phyloP scores from a whole-genome alignment of 2,329 filamentous ascomycete genomes.

The Hypoxylon sp. region DNA sequence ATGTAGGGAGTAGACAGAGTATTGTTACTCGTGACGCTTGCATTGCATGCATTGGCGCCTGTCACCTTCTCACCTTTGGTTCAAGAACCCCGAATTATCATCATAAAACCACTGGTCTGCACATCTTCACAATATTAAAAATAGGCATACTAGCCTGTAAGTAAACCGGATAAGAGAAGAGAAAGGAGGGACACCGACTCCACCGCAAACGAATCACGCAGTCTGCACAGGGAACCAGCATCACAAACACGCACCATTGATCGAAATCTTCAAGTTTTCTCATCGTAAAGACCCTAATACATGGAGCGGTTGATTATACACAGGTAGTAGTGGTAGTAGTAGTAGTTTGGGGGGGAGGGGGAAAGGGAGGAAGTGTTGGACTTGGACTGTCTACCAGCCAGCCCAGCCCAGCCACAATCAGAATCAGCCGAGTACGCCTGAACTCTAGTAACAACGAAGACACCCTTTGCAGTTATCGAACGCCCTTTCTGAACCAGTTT shows the following conservation, averaged over 20 bases:
- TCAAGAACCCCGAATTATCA: background rate
- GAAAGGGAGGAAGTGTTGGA: background rate
- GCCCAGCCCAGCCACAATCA: constrained; percentile 1
- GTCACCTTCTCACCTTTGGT: background rate
- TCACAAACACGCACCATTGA: background rate
- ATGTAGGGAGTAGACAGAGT: background rate
- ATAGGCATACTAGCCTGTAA: background rate
- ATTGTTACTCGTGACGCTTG: background rate
- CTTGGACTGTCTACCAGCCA: background rate
- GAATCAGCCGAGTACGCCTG: constrained; percentile 28
- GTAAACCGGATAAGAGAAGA: background rate
- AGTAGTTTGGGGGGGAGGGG: background rate
- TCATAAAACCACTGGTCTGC: background rate
- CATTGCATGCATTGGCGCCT: background rate
- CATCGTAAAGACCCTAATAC: background rate
- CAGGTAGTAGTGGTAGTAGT: constrained; percentile 3
- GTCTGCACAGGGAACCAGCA: background rate
- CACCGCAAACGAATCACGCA: background rate
- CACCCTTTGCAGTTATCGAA: constrained; percentile 21
- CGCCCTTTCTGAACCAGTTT: constrained; percentile 24
- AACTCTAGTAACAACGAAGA: constrained; percentile 9
- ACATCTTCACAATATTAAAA: background rate
- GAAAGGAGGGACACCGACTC: background rate
- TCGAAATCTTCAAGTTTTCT: background rate
- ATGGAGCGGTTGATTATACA: constrained; percentile 23